Evolutionary conservation across 345 rosid genomes (phyloP).

Genomic region (Ailanthus altissimus): DNA sequence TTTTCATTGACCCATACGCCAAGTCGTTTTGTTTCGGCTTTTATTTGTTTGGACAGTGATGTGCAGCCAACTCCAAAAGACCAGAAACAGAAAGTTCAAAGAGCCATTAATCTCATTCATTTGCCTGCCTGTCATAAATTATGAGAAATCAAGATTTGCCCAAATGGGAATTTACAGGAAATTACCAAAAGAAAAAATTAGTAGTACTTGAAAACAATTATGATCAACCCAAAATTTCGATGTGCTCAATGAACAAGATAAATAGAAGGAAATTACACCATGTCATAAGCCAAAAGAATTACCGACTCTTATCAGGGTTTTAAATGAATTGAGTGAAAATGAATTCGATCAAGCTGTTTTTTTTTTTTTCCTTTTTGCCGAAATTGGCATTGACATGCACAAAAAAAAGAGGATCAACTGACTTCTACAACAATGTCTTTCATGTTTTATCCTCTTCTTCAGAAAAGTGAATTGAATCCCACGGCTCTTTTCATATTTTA

Average conservation of each 20-base stretch:
- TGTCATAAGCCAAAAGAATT: not conserved
- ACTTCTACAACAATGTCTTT: not conserved
- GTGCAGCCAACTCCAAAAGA: not conserved
- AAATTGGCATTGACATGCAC: conserved; percentile 1
- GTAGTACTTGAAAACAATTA: not conserved
- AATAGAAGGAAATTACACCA: not conserved
- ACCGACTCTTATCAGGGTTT: not conserved
- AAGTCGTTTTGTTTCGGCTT: not conserved
- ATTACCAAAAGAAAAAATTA: not conserved
- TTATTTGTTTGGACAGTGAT: not conserved
- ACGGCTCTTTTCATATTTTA: not conserved
- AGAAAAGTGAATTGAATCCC: not conserved
- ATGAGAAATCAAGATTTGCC: not conserved
- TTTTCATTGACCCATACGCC: not conserved
- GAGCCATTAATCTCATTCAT: not conserved
- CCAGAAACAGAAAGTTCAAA: not conserved
- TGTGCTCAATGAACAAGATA: not conserved
- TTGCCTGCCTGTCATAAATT: not conserved
- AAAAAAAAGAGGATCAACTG: not conserved
- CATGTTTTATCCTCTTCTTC: not conserved
- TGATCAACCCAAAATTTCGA: not conserved
- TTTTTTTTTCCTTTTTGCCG: not conserved
- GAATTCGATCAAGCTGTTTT: not conserved
- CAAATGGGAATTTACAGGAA: not conserved
- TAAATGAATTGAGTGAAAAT: not conserved